Percentiles rank a stretch among this genome's conserved stretches.
These are phyloP conservation scores for Trametes punicea DNA, from an alignment of 768 basidiomycete species.

Conservation along the genomic window DNA sequence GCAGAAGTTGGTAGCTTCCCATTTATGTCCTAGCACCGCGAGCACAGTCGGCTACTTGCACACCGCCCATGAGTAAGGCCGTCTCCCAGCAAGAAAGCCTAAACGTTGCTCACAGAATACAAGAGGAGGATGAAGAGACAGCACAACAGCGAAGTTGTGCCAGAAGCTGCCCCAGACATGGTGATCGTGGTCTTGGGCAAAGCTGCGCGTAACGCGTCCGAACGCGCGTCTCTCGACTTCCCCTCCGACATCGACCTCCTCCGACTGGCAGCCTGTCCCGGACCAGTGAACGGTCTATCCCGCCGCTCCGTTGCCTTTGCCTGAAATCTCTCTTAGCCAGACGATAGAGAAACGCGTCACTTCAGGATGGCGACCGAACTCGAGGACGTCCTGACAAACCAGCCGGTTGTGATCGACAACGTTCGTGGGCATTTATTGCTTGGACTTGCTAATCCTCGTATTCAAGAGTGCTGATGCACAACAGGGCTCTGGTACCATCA, in stretches of 20 bases:
- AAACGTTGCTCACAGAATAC: conserved; percentile 19
- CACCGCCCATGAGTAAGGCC: neutral
- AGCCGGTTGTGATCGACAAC: conserved; percentile 99
- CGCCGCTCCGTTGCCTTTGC: conserved; percentile 4
- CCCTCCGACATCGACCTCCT: conserved; percentile 15
- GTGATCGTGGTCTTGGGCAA: conserved; percentile 12
- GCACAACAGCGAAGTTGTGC: conserved; percentile 17
- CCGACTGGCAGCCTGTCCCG: conserved; percentile 8
- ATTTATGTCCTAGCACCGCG: conserved; percentile 55
- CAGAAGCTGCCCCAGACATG: conserved; percentile 16
- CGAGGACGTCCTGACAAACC: conserved; percentile 94
- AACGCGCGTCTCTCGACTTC: conserved; percentile 17
- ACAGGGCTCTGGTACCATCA: conserved; percentile 97
- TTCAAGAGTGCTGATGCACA: neutral
- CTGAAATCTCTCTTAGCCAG: neutral
- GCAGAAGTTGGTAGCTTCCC: conserved; percentile 90
- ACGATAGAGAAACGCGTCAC: neutral
- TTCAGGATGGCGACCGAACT: conserved; percentile 74
- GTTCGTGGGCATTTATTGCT: conserved; percentile 44
- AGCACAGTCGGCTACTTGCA: conserved; percentile 36
- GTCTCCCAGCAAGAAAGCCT: neutral
- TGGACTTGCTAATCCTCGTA: conserved; percentile 23
- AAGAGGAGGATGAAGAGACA: conserved; percentile 21
- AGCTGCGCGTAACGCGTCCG: conserved; percentile 10
- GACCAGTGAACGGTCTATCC: conserved; percentile 3